Evolutionary conservation across 1,139 yeast species (phyloP).

Genomic region (Saccharomyces hybrid): DNA sequence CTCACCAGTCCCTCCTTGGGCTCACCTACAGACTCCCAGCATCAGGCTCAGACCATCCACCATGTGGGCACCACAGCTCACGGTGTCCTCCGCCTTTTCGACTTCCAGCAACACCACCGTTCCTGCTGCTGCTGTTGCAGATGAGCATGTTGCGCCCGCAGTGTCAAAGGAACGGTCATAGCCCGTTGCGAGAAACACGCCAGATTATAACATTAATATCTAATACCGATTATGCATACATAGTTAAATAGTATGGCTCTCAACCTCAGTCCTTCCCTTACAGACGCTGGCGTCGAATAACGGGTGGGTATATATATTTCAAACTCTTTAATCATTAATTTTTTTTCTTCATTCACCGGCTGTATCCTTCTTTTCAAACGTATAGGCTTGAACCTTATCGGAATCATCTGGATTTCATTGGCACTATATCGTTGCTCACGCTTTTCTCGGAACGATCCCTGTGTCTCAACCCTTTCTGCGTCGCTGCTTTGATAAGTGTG

Average conservation of each 20-base stretch:
- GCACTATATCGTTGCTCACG: not conserved
- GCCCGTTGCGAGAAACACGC: not conserved
- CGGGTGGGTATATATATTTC: not conserved
- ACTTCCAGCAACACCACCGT: not conserved
- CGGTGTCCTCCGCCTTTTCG: not conserved
- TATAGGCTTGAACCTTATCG: not conserved
- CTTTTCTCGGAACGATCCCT: not conserved
- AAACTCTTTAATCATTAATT: not conserved
- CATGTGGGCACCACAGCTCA: not conserved
- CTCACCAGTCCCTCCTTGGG: not conserved
- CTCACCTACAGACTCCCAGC: not conserved
- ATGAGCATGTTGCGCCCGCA: not conserved
- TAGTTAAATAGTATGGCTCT: not conserved
- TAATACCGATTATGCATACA: not conserved
- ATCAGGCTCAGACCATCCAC: not conserved
- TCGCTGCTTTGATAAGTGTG: not conserved
- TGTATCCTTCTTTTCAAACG: not conserved
- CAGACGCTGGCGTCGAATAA: not conserved
- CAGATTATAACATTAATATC: not conserved
- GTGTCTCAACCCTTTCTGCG: not conserved
- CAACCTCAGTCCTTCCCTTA: not conserved
- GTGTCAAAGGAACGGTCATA: not conserved
- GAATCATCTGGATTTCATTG: not conserved
- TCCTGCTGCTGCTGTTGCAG: not conserved
- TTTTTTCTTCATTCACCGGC: not conserved